Evolutionary conservation across 495 filamentous ascomycete genomes (phyloP).

Genomic region (Rostrohypoxylon terebratum): DNA sequence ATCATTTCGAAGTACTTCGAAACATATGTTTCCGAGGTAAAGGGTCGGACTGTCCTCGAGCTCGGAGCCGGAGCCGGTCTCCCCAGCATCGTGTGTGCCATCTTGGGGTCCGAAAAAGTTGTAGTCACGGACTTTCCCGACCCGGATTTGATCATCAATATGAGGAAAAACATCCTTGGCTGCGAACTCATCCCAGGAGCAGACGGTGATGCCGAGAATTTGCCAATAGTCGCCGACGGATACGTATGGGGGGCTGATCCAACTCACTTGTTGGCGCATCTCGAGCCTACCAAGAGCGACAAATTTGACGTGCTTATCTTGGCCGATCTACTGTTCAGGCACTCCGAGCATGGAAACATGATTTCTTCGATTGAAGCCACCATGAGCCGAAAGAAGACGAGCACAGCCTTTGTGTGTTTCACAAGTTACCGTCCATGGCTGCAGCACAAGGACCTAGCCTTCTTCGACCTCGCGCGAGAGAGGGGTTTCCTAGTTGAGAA

Average conservation of each 20-base stretch:
- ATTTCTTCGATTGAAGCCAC: conserved; percentile 74
- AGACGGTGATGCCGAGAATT: conserved; percentile 33
- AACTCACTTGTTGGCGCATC: conserved; percentile 62
- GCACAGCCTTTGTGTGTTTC: conserved; percentile 87
- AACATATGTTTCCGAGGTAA: conserved; percentile 67
- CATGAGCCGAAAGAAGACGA: conserved; percentile 63
- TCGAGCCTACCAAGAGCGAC: conserved; percentile 47
- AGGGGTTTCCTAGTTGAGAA: conserved; percentile 79
- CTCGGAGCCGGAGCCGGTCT: conserved; percentile 91
- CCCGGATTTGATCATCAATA: conserved; percentile 78
- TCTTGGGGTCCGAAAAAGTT: conserved; percentile 73
- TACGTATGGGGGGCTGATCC: conserved; percentile 82
- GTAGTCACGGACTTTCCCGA: conserved; percentile 94
- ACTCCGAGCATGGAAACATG: conserved; percentile 83
- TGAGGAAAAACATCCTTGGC: conserved; percentile 75
- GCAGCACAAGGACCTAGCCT: conserved; percentile 80
- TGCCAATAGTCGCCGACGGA: conserved; percentile 66
- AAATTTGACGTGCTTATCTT: conserved; percentile 85
- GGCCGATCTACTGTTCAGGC: conserved; percentile 89
- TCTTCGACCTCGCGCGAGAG: conserved; percentile 79
- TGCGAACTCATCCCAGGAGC: conserved; percentile 48
- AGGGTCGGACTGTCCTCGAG: conserved; percentile 77
- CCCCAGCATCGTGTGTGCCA: conserved; percentile 79
- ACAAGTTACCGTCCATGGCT: conserved; percentile 94
- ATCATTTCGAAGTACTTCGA: conserved; percentile 83